Evolutionary conservation across 306 rosid species (phyloP), one percentile per base, ranked within the genome.

Genomic region (Astragalus glycyphyllos): DNA sequence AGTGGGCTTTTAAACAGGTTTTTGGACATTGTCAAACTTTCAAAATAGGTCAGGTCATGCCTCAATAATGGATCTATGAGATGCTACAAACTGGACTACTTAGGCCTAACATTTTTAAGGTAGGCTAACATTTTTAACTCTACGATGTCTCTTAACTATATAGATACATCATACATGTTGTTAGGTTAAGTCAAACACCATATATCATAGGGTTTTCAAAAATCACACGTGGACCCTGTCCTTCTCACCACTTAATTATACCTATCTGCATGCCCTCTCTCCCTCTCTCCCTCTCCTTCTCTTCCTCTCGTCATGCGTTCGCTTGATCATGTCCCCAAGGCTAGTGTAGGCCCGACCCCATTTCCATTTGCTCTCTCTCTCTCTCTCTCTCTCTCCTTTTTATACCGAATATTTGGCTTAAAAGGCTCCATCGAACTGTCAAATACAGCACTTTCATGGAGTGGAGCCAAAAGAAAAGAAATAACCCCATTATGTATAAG

Each of bases 211-310:
- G 23, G 23, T 2, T 20, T 20, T 2, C 23, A 20, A 20, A 20
- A 20, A 20, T 20, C 89, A 85, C 89, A 88, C 85, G 90, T 82
- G 92, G 92, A 88, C 88, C 83, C 71, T 84, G 82, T 87, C 91
- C 26, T 80, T 80, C 88, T 85, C 88, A 61, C 76, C 79, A 73
- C 75, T 67, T 76, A 73, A 61, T n/a, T n/a, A n/a, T 35, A 65
- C 84, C 77, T 64, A 77, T 69, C 67, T 86, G 86, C 89, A 85
- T 86, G 89, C 86, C 72, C 45, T 61, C 46, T 64, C 47, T 11
- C 20, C 59, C 58, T 66, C 58, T 42, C 67, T 58, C 34, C 34
- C 55, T 42, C 74, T 41, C 58, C 29, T 5, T 59, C 74, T 34
- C 82, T 71, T 20, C 31, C 31, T 26, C 62, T 73, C 85, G 89